A percentile compares a stretch with the other conserved stretches of the same genome.
Conservation (phyloP, 768 basidiomycete genomes). For the Termitomyces sp. region DNA sequence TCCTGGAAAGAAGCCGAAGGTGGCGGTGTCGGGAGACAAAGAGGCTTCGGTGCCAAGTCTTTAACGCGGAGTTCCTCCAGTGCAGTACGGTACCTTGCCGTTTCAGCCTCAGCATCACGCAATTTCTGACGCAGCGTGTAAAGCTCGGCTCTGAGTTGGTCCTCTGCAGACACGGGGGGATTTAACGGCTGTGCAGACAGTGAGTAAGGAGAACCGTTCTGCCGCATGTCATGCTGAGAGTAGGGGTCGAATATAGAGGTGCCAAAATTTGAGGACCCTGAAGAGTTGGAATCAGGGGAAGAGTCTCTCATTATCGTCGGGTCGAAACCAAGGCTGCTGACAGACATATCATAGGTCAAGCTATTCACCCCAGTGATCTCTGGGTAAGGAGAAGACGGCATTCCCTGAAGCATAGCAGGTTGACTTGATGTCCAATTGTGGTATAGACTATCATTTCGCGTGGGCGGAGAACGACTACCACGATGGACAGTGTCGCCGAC, state of each 20-base stretch:
- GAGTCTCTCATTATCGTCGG: constrained; percentile 27
- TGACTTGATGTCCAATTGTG: constrained; percentile 5
- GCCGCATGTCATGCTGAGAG: constrained; percentile 8
- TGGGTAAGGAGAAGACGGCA: constrained; percentile 24
- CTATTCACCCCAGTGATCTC: constrained; percentile 15
- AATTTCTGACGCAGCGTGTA: constrained; percentile 52
- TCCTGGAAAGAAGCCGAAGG: constrained; percentile 48
- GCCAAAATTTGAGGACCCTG: constrained; percentile 26
- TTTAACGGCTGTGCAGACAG: constrained; percentile 12
- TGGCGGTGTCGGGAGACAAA: constrained; percentile 26
- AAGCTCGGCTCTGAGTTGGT: constrained; percentile 45
- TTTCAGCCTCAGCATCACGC: constrained; percentile 60
- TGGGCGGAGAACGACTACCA: constrained; percentile 14
- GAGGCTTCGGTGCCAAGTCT: neutral
- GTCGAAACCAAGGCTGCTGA: constrained; percentile 18
- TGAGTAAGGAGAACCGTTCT: constrained; percentile 13
- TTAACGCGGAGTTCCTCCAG: constrained; percentile 23
- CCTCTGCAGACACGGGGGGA: constrained; percentile 21
- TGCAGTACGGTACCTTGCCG: constrained; percentile 41
- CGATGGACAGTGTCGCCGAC: constrained; percentile 49
- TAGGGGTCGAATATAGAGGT: constrained; percentile 8
- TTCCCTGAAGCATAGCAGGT: constrained; percentile 21
- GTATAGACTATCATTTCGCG: constrained; percentile 8
- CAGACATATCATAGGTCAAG: constrained; percentile 16
- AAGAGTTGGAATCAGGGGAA: constrained; percentile 39